These are phyloP conservation scores for Monilinia fructicola DNA, from an alignment of 2,329 filamentous ascomycete species.

Conservation along the genomic window DNA sequence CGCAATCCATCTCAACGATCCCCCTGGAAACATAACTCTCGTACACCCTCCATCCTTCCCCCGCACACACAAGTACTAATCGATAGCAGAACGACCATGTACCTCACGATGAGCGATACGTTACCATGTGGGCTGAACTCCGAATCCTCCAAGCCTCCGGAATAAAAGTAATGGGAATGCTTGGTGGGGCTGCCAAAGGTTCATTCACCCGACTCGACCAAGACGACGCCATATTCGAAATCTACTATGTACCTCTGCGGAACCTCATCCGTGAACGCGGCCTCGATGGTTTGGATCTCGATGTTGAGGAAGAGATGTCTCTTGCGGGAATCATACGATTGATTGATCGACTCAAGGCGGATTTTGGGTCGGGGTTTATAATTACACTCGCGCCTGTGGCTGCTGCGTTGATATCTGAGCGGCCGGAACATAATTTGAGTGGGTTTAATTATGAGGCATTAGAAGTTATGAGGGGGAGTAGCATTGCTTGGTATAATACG, in stretches of 20 bases:
- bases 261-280: constrained; percentile 60
- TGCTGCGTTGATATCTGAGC: constrained; percentile 61
- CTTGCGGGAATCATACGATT: constrained; percentile 64
- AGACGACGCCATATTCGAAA: constrained; percentile 63
- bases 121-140: constrained; percentile 76
- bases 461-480: constrained; percentile 62
- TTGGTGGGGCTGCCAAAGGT: constrained; percentile 80
- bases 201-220: constrained; percentile 62
- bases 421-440: constrained; percentile 65
- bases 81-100: constrained; percentile 69
- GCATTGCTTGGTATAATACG: constrained; percentile 83
- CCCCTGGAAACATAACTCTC: constrained; percentile 49
- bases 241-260: constrained; percentile 68
- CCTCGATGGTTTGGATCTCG: constrained; percentile 72
- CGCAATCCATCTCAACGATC: constrained; percentile 77
- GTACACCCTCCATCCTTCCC: constrained; percentile 67
- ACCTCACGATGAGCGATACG: constrained; percentile 65
- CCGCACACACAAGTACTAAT: constrained; percentile 66
- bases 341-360: constrained; percentile 64
- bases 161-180: constrained; percentile 80
- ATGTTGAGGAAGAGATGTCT: constrained; percentile 76
- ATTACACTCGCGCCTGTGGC: constrained; percentile 83
- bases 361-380: constrained; percentile 70
- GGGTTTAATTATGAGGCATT: constrained; percentile 80
- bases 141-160: constrained; percentile 68